Percentiles rank a stretch among this genome's conserved stretches.
phyloP scores from a whole-genome alignment of 306 rosid species.

The Herpetospermum pedunculosum region DNA sequence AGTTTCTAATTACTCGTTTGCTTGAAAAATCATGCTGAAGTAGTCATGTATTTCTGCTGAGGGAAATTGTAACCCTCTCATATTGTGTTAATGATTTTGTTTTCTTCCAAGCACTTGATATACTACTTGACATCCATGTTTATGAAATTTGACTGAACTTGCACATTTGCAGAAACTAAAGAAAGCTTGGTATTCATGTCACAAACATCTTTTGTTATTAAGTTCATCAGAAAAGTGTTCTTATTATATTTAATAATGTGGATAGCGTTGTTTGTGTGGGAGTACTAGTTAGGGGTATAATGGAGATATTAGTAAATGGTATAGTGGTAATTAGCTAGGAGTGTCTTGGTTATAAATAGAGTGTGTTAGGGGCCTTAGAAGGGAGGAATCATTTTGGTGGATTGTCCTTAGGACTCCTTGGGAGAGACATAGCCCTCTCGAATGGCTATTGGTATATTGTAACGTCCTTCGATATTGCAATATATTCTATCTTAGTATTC shows the following conservation, averaged over 20 bases:
- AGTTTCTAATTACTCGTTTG: background rate
- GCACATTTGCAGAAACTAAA: background rate
- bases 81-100: background rate
- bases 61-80: background rate
- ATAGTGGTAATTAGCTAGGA: too few relatives aligned
- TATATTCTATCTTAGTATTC: too few relatives aligned
- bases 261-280: background rate
- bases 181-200: background rate
- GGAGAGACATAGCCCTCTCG: too few relatives aligned
- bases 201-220: background rate
- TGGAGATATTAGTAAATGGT: too few relatives aligned
- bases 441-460: too few relatives aligned
- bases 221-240: background rate
- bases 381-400: too few relatives aligned
- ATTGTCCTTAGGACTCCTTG: too few relatives aligned
- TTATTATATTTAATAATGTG: background rate
- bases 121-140: background rate
- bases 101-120: background rate
- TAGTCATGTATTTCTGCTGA: background rate
- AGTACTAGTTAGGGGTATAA: too few relatives aligned
- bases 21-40: background rate
- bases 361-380: too few relatives aligned
- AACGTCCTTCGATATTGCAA: too few relatives aligned
- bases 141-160: background rate
- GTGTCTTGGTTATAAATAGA: too few relatives aligned